phyloP scores from a whole-genome alignment of 169 alveolate species.

The Plasmodium gonderi region DNA sequence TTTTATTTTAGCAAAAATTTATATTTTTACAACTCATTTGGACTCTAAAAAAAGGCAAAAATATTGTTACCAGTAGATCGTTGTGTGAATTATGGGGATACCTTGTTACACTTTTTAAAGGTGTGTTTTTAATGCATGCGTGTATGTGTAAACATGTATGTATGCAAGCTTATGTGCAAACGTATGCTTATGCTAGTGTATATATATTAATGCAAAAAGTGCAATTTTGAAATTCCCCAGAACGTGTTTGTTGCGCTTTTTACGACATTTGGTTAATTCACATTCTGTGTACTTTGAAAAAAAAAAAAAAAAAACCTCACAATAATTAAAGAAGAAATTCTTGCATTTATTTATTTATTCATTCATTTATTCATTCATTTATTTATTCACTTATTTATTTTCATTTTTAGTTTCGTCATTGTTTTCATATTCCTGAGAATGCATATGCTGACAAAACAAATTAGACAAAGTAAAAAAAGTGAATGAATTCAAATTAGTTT shows the following conservation, averaged over 20 bases:
- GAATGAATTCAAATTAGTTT: not conserved
- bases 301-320: not conserved
- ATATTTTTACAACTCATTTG: not conserved
- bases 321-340: not conserved
- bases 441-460: not conserved
- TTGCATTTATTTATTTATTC: too few species aligned
- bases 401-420: not conserved
- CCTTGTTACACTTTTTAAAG: not conserved
- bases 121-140: not conserved
- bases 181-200: not conserved
- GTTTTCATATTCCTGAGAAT: not conserved
- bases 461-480: not conserved
- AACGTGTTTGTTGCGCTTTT: not conserved
- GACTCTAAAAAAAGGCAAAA: not conserved
- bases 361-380: too few species aligned
- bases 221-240: not conserved
- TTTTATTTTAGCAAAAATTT: not conserved
- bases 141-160: not conserved
- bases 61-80: not conserved
- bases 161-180: not conserved
- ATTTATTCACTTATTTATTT: too few species aligned
- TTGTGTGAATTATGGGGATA: not conserved
- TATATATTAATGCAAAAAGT: not conserved
- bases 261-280: not conserved
- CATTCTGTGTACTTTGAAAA: not conserved